Conservation (phyloP, 139 green algal genomes). For the Zygnema cylindricum region DNA sequence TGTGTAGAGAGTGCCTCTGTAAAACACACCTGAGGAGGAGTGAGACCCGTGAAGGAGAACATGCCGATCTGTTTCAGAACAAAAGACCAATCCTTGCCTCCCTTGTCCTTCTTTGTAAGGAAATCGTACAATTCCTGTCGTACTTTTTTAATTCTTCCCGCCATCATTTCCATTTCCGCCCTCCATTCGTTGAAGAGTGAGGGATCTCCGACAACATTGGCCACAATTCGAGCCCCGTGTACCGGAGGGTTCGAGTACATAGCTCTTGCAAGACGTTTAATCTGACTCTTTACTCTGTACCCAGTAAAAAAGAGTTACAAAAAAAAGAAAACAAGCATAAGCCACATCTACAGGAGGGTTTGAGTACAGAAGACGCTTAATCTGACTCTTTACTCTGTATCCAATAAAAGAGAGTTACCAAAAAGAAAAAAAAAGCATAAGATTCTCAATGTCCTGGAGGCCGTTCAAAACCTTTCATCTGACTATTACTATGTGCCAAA, state of each 20-base stretch:
- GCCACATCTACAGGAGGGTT: too few species aligned
- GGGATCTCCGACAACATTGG: too few species aligned
- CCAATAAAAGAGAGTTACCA: too few species aligned
- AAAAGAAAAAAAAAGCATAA: too few species aligned
- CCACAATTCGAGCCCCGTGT: slow-evolving; percentile 64
- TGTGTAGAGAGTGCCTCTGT: too few species aligned
- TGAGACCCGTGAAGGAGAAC: slow-evolving; percentile 95
- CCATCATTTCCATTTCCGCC: slow-evolving; percentile 83
- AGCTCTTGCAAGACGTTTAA: slow-evolving; percentile 63
- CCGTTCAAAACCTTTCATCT: too few species aligned
- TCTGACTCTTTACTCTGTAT: too few species aligned
- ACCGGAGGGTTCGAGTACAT: slow-evolving; percentile 70
- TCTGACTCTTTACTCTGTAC: slow-evolving; percentile 50
- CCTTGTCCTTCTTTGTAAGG: slow-evolving; percentile 46
- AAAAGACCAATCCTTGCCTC: slow-evolving; percentile 86
- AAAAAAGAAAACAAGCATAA: too few species aligned
- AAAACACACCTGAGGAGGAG: slow-evolving; percentile 52
- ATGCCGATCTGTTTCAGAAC: slow-evolving; percentile 94
- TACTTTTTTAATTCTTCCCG: slow-evolving; percentile 89
- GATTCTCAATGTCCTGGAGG: too few species aligned
- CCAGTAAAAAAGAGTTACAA: too few species aligned
- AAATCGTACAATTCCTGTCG: slow-evolving; percentile 64
- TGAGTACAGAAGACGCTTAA: too few species aligned
- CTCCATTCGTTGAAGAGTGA: slow-evolving; percentile 88
- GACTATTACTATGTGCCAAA: too few species aligned